These are phyloP conservation scores for Achaetomium macrosporum DNA, from an alignment of 2,329 filamentous ascomycete species.

Conservation along the genomic window DNA sequence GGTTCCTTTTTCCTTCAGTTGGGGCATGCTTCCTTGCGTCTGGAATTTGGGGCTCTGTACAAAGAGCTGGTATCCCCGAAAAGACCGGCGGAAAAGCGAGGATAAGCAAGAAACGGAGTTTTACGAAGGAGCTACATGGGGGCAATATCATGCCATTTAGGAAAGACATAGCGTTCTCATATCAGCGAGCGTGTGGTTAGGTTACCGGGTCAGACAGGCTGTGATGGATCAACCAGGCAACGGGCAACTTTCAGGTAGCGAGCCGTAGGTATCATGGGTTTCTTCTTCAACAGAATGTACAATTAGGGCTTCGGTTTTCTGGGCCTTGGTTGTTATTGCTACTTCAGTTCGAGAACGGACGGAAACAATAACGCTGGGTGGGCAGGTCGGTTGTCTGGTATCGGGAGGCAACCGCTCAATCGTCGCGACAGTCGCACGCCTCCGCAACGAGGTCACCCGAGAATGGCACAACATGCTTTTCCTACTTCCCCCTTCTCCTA, in stretches of 20 bases:
- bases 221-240: background rate
- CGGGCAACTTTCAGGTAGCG: background rate
- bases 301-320: constrained; percentile 6
- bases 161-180: background rate
- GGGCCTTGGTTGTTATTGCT: constrained; percentile 3
- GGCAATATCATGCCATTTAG: background rate
- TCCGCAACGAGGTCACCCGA: background rate
- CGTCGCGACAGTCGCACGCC: too few species aligned
- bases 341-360: constrained; percentile 2
- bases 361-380: too few species aligned
- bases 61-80: constrained; percentile 2
- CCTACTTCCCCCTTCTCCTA: background rate
- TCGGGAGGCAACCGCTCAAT: too few species aligned
- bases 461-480: background rate
- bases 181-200: background rate
- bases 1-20: background rate
- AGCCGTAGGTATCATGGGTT: background rate
- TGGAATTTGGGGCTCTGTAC: constrained; percentile 8
- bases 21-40: constrained; percentile 1
- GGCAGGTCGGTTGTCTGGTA: too few species aligned
- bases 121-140: background rate
- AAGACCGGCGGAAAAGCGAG: constrained; percentile 5
- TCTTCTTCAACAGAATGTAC: constrained; percentile 5
- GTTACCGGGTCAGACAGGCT: background rate
- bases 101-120: constrained; percentile 15